Base-by-base conservation (phyloP, 495 filamentous ascomycete genomes). In the Penicillium daleae region DNA sequence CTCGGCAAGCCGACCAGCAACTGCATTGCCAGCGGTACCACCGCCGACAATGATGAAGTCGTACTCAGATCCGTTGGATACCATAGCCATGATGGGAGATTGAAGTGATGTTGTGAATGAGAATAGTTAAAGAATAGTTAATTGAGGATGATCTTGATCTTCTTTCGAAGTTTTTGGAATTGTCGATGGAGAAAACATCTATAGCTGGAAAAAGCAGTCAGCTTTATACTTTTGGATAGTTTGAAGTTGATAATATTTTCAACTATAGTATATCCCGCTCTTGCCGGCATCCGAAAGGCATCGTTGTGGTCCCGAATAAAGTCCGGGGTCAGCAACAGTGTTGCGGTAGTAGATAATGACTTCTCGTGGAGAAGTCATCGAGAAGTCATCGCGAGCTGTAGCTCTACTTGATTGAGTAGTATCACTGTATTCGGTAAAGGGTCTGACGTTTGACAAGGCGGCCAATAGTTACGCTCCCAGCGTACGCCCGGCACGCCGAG, bases 1-100 rank as follows among this genome's bases (percentile, higher is more conserved):
- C 42, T 82, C 79, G 9, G 85, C 85, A 17, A 89, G 79, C 32
- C 87, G 81, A 19, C 81, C 80, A 8, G 86, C 87, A n/a, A 88
- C 73, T 3, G 78, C 77, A 57, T 77, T 78, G 27, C 87, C 86
- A 5, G 85, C 85, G 0, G 85, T 88, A 9, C 87, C 87, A 51
- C 85, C 87, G 3, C 83, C 82, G 27, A 79, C 71, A 46, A 80
- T 54, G 56, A 79, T 69, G 62, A 76, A 79, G 64, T 77, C 74
- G 63, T 66, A 77, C 49, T 74, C 59, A 19, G 70, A 67, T 32
- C 66, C 69, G 66, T 70, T 73, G 31, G 65, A 66, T 26, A 67
- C 52, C 5, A 60, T 56, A 13, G 64, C 64, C 73, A 75, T 75
- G 53, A 35, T 66, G 26, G 49, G 27, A 35, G n/a, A 7, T 42